Evolutionary conservation across 495 filamentous ascomycete genomes (phyloP), one percentile per base, ranked within the genome.

Genomic region (Xylaria scruposa): DNA sequence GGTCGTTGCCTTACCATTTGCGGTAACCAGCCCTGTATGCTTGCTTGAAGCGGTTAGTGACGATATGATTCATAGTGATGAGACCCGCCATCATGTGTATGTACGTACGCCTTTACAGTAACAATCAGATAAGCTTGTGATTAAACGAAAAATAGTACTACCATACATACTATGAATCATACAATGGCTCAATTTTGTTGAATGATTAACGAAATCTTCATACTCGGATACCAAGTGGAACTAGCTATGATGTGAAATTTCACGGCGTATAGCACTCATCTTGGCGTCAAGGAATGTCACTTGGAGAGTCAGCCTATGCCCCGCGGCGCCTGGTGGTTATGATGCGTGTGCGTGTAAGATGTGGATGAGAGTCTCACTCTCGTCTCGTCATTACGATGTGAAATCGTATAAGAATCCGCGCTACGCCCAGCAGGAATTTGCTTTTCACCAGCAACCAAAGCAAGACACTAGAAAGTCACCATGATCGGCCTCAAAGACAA

Each of bases 401-500:
- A 29, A 40, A 26, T 42, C 15, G 5, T 59, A 68, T 68, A 68
- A 68, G 40, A 68, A 59, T 5, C 36, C 40, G 17, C 26, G 53
- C 8, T 15, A 3, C 21, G n/a, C 17, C 44, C 47, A 42, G 1
- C 31, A 29, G 6, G 19, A 26, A 1, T 56, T 42, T 19, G n/a
- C n/a, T 51, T 31, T 51, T 36, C 26, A 38, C 8, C 31, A n/a
- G 9, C 44, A 26, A 26, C 40, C 38, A 44, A 42, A 29, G 40
- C 36, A 9, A 62, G 12, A 17, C 59, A 44, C 59, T 36, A 62
- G 19, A 36, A 63, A 44, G 12, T 38, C 36, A 63, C 31, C 46
- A 78, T 75, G 74, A 67, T 75, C 38, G 61, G 49, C 40, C 49
- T 76, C 38, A 74, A 73, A 54, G 65, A 73, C 24, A 78, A 73